A percentile compares a stretch with the other conserved stretches of the same genome.
These are phyloP conservation scores for Solanum bulbocastanum DNA, from an alignment of 257 asterid species.

Conservation along the genomic window DNA sequence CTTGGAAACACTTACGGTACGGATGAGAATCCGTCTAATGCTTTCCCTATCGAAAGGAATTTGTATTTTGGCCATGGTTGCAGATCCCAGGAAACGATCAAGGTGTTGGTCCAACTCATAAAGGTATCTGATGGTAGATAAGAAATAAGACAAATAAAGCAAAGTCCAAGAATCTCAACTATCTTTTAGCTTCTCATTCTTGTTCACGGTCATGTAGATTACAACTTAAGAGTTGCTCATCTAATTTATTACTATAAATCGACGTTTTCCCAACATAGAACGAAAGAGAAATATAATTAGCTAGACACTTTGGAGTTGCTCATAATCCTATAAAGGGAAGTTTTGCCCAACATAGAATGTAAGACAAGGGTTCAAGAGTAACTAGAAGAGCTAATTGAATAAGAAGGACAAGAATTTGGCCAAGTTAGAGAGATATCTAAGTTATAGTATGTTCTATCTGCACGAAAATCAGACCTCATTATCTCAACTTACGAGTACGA, in stretches of 20 bases:
- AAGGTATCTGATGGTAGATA: constrained; percentile 40
- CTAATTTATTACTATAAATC: neutral
- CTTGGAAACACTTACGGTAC: constrained; percentile 71
- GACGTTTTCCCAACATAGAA: neutral
- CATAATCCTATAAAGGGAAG: too few species aligned
- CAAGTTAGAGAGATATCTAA: neutral
- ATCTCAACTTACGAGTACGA: neutral
- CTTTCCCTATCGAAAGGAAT: constrained; percentile 59
- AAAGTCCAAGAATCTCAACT: neutral
- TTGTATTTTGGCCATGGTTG: constrained; percentile 72
- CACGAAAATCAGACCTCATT: neutral
- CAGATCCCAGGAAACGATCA: constrained; percentile 70
- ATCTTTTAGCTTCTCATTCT: neutral
- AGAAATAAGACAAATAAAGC: neutral
- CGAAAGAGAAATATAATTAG: neutral
- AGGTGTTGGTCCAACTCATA: constrained; percentile 90
- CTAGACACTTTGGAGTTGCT: neutral
- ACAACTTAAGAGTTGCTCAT: neutral
- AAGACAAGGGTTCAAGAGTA: neutral
- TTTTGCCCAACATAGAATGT: neutral
- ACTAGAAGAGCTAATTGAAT: neutral
- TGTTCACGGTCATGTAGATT: neutral
- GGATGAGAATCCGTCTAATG: constrained; percentile 60
- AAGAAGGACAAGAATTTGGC: neutral
- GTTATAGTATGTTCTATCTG: neutral